Base-by-base conservation (phyloP, 2,329 filamentous ascomycete genomes). In the Penicillium decumbens region DNA sequence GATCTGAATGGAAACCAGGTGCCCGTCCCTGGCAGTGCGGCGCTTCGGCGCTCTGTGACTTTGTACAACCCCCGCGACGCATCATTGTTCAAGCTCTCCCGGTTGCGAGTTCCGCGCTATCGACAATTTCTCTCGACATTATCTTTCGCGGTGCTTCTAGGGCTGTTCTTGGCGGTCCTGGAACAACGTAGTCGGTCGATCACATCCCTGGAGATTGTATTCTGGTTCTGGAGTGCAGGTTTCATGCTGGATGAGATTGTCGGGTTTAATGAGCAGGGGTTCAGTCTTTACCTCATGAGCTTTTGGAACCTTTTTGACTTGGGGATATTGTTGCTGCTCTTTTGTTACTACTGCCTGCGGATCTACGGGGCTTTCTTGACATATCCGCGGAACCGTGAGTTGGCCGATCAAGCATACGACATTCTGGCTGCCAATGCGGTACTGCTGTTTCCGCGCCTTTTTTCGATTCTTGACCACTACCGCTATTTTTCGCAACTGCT, bases 251-350 rank as follows among this genome's bases (percentile, higher is more conserved):
- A 96, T 63, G 92, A 96, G 71, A 80, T 97, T 20, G 90, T 96
- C 15, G 91, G 91, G 9, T 96, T 96, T 76, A 95, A 91, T 58
- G 92, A 97, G 69, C 90, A 96, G 71, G 92, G 92, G 2, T 96
- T 96, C 67, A 91, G 90, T 32, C 80, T 97, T 27, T 97, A 96
- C 72, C 89, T 96, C 63, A 92, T 96, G 84, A 95, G 89, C 67
- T 93, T 96, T 68, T 96, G 92, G 92, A 96, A 96, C 68, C 83
- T 91, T 32, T 95, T 96, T 68, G 92, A 96, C 65, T 76, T 96
- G 32, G 91, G 91, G 7, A 96, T 96, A 45, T 74, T 96, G 45
- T 73, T 95, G 23, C 76, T 96, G 53, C 82, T 96, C 60, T 83
- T 95, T 61, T 80, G 88, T 47, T 96, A 96, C 74, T 95, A 95